Conservation (phyloP, 2,329 filamentous ascomycete genomes). For the Ophiosphaerella korrae region DNA sequence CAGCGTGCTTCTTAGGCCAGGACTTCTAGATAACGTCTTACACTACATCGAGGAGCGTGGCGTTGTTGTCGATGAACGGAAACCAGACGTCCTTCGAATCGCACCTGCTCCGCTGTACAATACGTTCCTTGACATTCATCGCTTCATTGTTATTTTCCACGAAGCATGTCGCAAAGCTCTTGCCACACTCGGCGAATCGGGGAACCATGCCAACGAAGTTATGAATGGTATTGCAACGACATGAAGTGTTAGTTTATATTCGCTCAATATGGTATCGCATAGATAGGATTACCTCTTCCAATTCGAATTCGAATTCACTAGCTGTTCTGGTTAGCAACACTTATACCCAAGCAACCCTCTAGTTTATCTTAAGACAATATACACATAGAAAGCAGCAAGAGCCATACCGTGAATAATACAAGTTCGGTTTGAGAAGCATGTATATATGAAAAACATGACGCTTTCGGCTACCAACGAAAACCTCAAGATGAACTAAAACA, state of each 20-base stretch:
- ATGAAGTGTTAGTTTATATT: background rate
- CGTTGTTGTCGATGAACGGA: constrained; percentile 80
- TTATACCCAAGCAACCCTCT: constrained; percentile 16
- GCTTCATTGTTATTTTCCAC: constrained; percentile 54
- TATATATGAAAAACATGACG: constrained; percentile 1
- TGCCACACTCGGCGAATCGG: constrained; percentile 2
- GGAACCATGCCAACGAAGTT: background rate
- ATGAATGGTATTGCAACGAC: constrained; percentile 16
- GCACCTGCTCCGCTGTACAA: constrained; percentile 87
- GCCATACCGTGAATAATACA: constrained; percentile 3
- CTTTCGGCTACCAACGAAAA: background rate
- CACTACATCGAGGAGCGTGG: constrained; percentile 68
- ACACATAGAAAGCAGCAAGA: background rate
- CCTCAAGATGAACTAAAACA: background rate
- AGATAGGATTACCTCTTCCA: background rate
- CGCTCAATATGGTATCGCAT: no score
- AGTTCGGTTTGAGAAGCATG: constrained; percentile 3
- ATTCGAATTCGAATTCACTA: background rate
- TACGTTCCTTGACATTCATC: constrained; percentile 71
- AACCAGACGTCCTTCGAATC: constrained; percentile 82
- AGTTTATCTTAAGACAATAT: background rate
- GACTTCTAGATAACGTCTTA: constrained; percentile 72
- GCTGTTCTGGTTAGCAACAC: constrained; percentile 7
- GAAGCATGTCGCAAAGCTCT: constrained; percentile 53
- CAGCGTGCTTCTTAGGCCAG: constrained; percentile 71